A percentile compares a stretch with the other conserved stretches of the same genome.
phyloP scores from a whole-genome alignment of 78 protist species.

The Dictyostelium capitatum region DNA sequence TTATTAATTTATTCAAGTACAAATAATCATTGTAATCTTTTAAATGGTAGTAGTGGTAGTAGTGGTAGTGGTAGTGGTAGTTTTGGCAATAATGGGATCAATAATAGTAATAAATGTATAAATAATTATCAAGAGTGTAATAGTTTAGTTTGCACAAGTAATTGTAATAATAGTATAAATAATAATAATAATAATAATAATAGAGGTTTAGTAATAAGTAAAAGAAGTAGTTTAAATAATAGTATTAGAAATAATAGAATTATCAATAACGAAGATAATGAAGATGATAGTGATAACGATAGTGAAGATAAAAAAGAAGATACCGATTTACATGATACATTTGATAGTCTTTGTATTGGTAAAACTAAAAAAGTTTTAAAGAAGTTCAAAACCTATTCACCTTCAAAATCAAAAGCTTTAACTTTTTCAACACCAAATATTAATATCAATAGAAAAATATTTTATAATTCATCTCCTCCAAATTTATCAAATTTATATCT shows the following conservation, averaged over 20 bases:
- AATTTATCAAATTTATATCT: conserved; percentile 5
- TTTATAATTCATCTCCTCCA: background rate
- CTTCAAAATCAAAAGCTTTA: background rate
- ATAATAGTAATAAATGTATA: background rate
- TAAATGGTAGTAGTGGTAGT: background rate
- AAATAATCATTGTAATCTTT: background rate
- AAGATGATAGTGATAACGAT: background rate
- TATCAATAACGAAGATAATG: background rate
- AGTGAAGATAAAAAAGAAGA: background rate
- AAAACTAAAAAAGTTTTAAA: conserved; percentile 3
- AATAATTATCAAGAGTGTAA: conserved; percentile 10
- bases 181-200: background rate
- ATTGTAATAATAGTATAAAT: background rate
- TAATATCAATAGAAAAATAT: background rate
- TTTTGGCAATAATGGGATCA: too few relatives aligned
- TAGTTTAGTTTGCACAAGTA: conserved; percentile 9
- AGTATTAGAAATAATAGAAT: background rate
- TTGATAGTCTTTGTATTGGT: background rate
- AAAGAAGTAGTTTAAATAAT: conserved; percentile 4
- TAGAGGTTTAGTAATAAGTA: background rate
- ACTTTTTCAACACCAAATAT: background rate
- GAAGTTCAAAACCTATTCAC: background rate
- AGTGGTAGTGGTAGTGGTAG: background rate
- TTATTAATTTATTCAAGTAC: background rate
- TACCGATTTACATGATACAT: background rate